Conservation (phyloP, 2,329 filamentous ascomycete genomes). For the Ophiostoma ulmi region DNA sequence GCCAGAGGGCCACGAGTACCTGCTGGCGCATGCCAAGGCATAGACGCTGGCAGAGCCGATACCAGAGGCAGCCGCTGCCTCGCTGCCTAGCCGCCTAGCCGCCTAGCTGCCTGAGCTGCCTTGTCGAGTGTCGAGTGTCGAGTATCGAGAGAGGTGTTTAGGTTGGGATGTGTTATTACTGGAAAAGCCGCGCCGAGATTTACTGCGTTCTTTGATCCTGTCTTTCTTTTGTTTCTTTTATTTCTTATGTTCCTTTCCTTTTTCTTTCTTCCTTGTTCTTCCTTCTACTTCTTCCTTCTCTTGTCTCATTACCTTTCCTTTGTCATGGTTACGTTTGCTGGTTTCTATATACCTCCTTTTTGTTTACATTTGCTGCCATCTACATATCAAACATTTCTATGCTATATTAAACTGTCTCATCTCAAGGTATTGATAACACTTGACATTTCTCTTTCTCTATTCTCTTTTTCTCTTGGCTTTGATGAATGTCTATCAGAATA, state of each 20-base stretch:
- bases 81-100: no score
- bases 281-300: not conserved
- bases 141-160: not conserved
- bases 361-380: not conserved
- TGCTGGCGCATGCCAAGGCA: slow-evolving; percentile 31
- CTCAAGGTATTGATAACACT: no score
- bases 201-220: not conserved
- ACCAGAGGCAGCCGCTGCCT: no score
- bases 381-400: not conserved
- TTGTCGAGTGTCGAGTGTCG: not conserved
- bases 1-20: slow-evolving; percentile 50
- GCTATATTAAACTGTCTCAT: not conserved
- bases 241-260: not conserved
- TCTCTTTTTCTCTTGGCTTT: no score
- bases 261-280: not conserved
- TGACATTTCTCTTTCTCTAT: not conserved
- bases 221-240: not conserved
- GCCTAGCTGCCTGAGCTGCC: no score
- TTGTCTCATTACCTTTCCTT: not conserved
- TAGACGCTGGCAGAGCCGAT: slow-evolving; percentile 1
- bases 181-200: not conserved
- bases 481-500: no score
- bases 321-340: not conserved
- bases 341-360: slow-evolving; percentile 13
- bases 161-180: not conserved